Evolutionary conservation across 2,329 filamentous ascomycete species (phyloP), one percentile per base, ranked within the genome.

Genomic region (Grosmannia clavigera): DNA sequence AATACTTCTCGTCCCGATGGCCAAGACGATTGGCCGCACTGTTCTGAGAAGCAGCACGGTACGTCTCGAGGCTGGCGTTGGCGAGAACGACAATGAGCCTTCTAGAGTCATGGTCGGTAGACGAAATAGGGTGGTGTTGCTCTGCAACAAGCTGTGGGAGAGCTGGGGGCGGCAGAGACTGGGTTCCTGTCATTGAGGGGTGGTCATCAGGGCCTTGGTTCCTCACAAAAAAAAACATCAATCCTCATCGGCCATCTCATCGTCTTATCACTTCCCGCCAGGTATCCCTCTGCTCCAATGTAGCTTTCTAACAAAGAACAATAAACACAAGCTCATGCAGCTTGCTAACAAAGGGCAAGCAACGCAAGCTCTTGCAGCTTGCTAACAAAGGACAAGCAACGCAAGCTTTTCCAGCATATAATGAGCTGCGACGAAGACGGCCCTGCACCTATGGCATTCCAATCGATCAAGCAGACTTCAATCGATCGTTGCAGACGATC

Each of bases 41-140:
- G 62, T 86, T 85, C 35, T 60, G 60, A 66, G 90, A 85, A 25
- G 89, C 88, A 1, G 94, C 89, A 72, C 95, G 95, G 81, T 96
- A 97, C 0, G 94, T 99, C 75, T 99, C 94, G 66, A 99, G 84
- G 69, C 92, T 96, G 64, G 94, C 94, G 80, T 97, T 95, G 66
- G 92, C 96, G 57, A 99, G 82, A 50, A 99, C 92, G 59, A 99
- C 94, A 66, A 99, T 96, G 66, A 99, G 79, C 61, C 94, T 83
- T 74, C 92, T 86, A 16, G 89, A 88, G 73, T 95, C 88, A 75
- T 96, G 96, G 75, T 99, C 94, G 67, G 82, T 87, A 19, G 85
- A 78, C 12, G 91, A 77, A 65, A 99, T 96, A 31, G 92, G 86
- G 14, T 84, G 81, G 70, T 94, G 87, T 72, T 97, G 92, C 74